Evolutionary conservation across 108 stramenopile species (phyloP).

Genomic region (Stephanodiscus minutulus): DNA sequence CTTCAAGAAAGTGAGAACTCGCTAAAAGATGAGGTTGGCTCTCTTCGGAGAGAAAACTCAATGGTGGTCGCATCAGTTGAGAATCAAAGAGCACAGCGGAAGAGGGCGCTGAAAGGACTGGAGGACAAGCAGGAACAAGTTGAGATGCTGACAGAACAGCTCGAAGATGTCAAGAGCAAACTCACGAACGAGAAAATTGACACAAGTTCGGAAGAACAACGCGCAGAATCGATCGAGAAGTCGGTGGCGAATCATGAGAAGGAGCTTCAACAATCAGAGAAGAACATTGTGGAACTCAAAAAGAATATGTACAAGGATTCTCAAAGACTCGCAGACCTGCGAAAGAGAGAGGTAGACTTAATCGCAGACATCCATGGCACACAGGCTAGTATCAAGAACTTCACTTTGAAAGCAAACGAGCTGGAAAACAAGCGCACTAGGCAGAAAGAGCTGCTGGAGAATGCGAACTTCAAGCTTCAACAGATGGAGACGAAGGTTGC

Average conservation of each 20-base stretch:
- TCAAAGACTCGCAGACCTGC: slow-evolving; percentile 57
- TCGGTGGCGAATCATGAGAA: slow-evolving; percentile 51
- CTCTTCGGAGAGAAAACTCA: slow-evolving; percentile 67
- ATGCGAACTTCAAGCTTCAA: slow-evolving; percentile 87
- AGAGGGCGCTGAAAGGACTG: slow-evolving; percentile 37
- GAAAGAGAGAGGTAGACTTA: slow-evolving; percentile 68
- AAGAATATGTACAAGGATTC: slow-evolving; percentile 66
- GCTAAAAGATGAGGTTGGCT: slow-evolving; percentile 70
- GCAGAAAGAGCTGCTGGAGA: slow-evolving; percentile 84
- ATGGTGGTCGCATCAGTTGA: slow-evolving; percentile 48
- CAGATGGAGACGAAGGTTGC: slow-evolving; percentile 85
- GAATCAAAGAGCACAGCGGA: slow-evolving; percentile 48
- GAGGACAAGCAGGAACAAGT: slow-evolving; percentile 28
- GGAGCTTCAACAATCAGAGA: slow-evolving; percentile 56
- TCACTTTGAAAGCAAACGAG: slow-evolving; percentile 54
- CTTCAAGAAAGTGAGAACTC: slow-evolving; percentile 47
- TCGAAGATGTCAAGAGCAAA: slow-evolving; percentile 39
- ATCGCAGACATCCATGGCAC: slow-evolving; percentile 71
- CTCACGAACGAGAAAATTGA: slow-evolving; percentile 53
- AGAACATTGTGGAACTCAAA: slow-evolving; percentile 48
- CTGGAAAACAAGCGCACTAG: slow-evolving; percentile 64
- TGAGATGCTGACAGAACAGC: slow-evolving; percentile 10
- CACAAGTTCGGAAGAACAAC: slow-evolving; percentile 50
- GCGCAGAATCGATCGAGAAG: slow-evolving; percentile 62
- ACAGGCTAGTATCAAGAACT: slow-evolving; percentile 59